Conservation (phyloP, 805 yeast genomes). For the Metschnikowia sp. region DNA sequence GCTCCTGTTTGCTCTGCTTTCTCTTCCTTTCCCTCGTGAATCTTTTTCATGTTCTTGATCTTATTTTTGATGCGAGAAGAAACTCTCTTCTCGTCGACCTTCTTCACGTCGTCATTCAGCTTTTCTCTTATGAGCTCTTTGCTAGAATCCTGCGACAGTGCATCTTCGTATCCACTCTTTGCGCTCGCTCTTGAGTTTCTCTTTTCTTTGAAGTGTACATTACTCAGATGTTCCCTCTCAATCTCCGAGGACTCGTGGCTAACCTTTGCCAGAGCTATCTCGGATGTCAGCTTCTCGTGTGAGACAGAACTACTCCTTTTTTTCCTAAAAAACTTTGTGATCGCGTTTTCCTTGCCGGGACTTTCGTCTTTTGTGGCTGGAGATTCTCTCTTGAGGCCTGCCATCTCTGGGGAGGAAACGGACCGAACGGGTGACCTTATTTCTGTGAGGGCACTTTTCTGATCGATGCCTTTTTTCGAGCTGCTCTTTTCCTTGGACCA, state of each 20-base stretch:
- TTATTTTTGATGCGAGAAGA: conserved; percentile 15
- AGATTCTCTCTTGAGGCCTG: conserved; percentile 7
- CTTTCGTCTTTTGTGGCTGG: conserved; percentile 6
- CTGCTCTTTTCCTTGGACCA: conserved; percentile 31
- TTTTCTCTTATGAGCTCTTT: conserved; percentile 1
- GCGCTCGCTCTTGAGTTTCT: conserved; percentile 3
- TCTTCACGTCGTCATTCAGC: conserved; percentile 5
- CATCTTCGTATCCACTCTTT: conserved; percentile 1
- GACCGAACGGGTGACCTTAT: conserved; percentile 27
- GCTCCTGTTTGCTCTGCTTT: conserved; percentile 3
- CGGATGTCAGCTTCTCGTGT: conserved; percentile 6
- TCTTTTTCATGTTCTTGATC: conserved; percentile 17
- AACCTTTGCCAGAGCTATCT: neutral
- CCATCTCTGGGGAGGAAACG: conserved; percentile 37
- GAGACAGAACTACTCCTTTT: conserved; percentile 21
- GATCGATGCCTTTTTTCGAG: neutral
- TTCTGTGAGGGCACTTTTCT: neutral
- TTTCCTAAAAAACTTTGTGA: conserved; percentile 39
- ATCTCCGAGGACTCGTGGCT: conserved; percentile 6
- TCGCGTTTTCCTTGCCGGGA: conserved; percentile 37
- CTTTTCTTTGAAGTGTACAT: neutral
- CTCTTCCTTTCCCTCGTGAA: conserved; percentile 9
- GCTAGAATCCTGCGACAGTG: neutral
- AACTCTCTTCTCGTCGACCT: conserved; percentile 10
- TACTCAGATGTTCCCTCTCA: neutral